Evolutionary conservation across 2,329 filamentous ascomycete genomes (phyloP).

Genomic region (Pseudocercospora cruenta): DNA sequence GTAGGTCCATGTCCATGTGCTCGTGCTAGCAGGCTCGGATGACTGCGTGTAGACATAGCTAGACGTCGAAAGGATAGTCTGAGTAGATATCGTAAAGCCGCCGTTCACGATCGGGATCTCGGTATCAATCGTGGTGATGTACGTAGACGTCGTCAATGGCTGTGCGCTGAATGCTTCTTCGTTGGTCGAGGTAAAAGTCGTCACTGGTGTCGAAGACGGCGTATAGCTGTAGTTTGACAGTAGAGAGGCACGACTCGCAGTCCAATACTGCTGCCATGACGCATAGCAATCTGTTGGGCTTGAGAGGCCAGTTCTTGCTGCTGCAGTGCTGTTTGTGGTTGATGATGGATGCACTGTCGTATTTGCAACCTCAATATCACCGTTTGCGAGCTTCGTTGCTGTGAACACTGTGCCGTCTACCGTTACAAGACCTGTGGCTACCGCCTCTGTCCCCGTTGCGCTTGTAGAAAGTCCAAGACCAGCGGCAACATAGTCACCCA

Average conservation of each 20-base stretch:
- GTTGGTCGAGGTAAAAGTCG: neutral
- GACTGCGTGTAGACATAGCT: neutral
- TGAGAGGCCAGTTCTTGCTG: neutral
- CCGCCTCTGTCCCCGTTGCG: neutral
- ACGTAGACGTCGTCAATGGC: conserved; percentile 1
- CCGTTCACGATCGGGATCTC: neutral
- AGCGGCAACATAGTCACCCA: conserved; percentile 13
- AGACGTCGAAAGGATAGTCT: neutral
- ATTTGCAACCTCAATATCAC: conserved; percentile 4
- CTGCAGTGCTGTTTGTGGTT: neutral
- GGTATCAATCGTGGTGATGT: neutral
- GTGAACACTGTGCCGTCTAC: conserved; percentile 2
- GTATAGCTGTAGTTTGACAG: neutral
- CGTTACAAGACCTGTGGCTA: neutral
- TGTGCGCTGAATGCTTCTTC: neutral
- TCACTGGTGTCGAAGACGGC: neutral
- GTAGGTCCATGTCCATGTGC: conserved; percentile 2
- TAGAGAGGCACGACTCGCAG: neutral
- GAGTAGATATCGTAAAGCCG: conserved; percentile 11
- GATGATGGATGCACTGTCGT: neutral
- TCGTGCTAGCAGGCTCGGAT: neutral
- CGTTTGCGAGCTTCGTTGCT: conserved; percentile 9
- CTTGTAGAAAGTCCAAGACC: neutral
- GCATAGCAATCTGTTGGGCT: conserved; percentile 1
- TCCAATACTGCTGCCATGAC: conserved; percentile 10